Base-by-base conservation (phyloP, 2,329 filamentous ascomycete species). In the Apiospora arundinis region DNA sequence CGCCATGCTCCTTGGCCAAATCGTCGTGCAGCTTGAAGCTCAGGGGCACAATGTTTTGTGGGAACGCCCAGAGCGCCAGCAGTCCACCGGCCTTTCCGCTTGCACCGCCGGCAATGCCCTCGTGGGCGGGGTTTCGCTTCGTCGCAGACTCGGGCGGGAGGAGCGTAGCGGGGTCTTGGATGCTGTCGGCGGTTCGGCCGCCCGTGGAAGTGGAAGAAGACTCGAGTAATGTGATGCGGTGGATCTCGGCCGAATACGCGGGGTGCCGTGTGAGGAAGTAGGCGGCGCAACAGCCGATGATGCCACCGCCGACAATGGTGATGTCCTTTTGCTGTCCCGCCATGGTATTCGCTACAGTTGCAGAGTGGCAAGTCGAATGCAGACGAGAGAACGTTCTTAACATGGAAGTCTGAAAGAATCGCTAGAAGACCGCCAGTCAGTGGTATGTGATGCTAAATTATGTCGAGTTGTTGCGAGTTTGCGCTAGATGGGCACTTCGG, bases 71-170 rank as follows among this genome's bases (percentile, higher is more conserved):
- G 14, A 92, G 81, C 4, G 91, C 93, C 5, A 95, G 85, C 11
- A 95, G 82, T 5, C 93, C 93, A 11, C 92, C 93, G 0, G 93
- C 93, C 82, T 95, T 95, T 40, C 93, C 93, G 52, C 91, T 93
- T 32, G 93, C 92, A 28, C 92, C 93, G 40, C 92, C 91, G 4
- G 92, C 93, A 75, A 95, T 92, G 70, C 80, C 80, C 14, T 80
- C 78, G 73, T 82, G 80, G 12, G 80, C 76, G n/a, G 78, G 76
- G 74, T 80, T 80, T 56, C 68, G 72, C 70, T 74, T 76, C 16
- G 76, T 73, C 0, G 72, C 70, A 23, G 76, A 76, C 69, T 79
- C 77, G 45, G 75, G 28, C 2, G 12, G 9, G 21, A 69, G 76
- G 46, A 81, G 76, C 9, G 76, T 76, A 18, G 78, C 76, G 0